Percentiles rank a stretch among this genome's conserved stretches.
These are phyloP conservation scores for Plantago rigida DNA, from an alignment of 305 asterid species.

Conservation along the genomic window DNA sequence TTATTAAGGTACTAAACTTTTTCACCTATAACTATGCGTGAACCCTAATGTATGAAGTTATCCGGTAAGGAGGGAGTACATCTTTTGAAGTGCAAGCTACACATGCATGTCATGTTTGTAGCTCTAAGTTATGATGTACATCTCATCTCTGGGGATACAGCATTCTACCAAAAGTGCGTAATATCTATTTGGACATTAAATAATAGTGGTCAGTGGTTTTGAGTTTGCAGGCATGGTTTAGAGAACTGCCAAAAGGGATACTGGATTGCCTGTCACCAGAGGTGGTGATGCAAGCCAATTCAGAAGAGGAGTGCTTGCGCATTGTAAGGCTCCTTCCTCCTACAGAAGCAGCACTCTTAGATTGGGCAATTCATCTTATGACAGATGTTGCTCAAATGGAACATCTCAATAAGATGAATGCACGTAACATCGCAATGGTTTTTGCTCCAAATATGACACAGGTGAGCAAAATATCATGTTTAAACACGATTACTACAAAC, in stretches of 20 bases:
- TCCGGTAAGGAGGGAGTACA: too few relatives aligned
- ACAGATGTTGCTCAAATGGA: slow-evolving; percentile 72
- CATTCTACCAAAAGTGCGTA: too few relatives aligned
- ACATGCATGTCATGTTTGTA: too few relatives aligned
- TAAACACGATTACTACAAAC: too few relatives aligned
- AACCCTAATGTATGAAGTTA: too few relatives aligned
- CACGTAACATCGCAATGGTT: slow-evolving; percentile 78
- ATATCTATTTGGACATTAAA: too few relatives aligned
- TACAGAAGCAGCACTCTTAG: slow-evolving; percentile 66
- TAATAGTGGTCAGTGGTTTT: too few relatives aligned
- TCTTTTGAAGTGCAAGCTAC: too few relatives aligned
- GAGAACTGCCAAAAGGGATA: slow-evolving; percentile 73
- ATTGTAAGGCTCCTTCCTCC: slow-evolving; percentile 63
- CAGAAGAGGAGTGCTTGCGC: slow-evolving; percentile 62
- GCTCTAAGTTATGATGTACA: too few relatives aligned
- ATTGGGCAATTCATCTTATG: slow-evolving; percentile 85
- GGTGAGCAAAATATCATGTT: slow-evolving; percentile 32
- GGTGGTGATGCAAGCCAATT: slow-evolving; percentile 59
- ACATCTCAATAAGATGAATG: slow-evolving; percentile 70
- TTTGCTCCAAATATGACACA: slow-evolving; percentile 89
- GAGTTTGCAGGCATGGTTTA: slow-evolving; percentile 68
- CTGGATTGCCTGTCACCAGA: slow-evolving; percentile 66
- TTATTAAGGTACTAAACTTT: slow-evolving; percentile 50
- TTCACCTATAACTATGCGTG: too few relatives aligned
- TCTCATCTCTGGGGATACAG: too few relatives aligned